Evolutionary conservation across 2,329 filamentous ascomycete species (phyloP).

Genomic region (Byssochlamys sp.): DNA sequence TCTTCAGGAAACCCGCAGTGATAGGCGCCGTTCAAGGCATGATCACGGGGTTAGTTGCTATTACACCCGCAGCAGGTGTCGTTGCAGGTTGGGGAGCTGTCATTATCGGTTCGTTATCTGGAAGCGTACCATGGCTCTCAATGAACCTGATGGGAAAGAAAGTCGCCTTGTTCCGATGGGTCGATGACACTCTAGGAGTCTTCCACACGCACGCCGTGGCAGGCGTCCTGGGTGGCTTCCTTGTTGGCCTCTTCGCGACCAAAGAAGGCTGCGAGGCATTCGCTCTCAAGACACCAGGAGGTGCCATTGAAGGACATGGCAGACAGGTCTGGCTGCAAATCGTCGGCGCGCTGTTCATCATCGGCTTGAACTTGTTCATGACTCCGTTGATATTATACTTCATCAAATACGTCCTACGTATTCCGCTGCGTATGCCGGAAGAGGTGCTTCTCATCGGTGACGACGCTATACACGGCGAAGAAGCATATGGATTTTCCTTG

Average conservation of each 20-base stretch:
- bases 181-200: constrained; percentile 45
- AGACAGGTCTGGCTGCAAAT: constrained; percentile 43
- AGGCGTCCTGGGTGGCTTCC: constrained; percentile 38
- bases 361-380: constrained; percentile 45
- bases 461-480: constrained; percentile 41
- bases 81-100: constrained; percentile 45
- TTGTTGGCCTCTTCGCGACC: constrained; percentile 40
- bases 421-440: constrained; percentile 41
- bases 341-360: constrained; percentile 41
- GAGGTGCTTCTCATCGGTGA: constrained; percentile 39
- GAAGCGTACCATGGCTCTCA: constrained; percentile 39
- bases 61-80: constrained; percentile 44
- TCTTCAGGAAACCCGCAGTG: constrained; percentile 42
- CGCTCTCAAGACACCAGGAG: constrained; percentile 36
- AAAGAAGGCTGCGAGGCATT: constrained; percentile 40
- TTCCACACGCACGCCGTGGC: constrained; percentile 43
- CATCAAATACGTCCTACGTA: constrained; percentile 42
- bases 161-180: constrained; percentile 50
- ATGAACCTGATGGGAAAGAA: constrained; percentile 42
- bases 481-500: constrained; percentile 28
- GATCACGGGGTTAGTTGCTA: constrained; percentile 45
- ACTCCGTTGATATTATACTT: constrained; percentile 42
- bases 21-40: constrained; percentile 44
- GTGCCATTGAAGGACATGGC: constrained; percentile 44
- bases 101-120: constrained; percentile 37